phyloP scores from a whole-genome alignment of 129 eudicot genomes.

The Apium graveolens region DNA sequence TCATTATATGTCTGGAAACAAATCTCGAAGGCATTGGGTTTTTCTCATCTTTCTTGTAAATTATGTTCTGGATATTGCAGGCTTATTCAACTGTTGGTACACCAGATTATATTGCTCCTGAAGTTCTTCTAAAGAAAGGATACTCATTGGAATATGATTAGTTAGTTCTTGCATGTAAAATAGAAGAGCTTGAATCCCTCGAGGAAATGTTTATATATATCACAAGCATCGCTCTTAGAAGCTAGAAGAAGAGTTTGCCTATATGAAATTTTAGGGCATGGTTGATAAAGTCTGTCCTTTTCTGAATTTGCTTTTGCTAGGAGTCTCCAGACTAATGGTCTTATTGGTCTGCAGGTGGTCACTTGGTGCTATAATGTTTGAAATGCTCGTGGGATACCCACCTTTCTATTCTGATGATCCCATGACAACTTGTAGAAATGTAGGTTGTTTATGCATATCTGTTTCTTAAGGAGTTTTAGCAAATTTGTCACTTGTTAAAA shows the following conservation, averaged over 20 bases:
- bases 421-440: conserved; percentile 98
- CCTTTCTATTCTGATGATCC: conserved; percentile 99
- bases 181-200: background rate
- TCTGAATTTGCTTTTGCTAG: background rate
- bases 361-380: conserved; percentile 96
- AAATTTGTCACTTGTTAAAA: background rate
- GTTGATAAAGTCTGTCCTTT: background rate
- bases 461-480: background rate
- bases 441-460: conserved; percentile 10
- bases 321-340: background rate
- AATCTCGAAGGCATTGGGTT: background rate
- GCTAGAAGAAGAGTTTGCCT: background rate
- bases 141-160: conserved; percentile 10
- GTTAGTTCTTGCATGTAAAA: conserved; percentile 2
- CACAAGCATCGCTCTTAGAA: background rate
- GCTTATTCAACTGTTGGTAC: conserved; percentile 15
- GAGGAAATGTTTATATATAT: background rate
- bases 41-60: background rate
- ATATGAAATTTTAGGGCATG: background rate
- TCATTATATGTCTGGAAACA: background rate
- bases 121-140: conserved; percentile 13
- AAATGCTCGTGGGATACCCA: conserved; percentile 97
- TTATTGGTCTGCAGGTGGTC: conserved; percentile 78
- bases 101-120: conserved; percentile 15
- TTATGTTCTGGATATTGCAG: background rate